Base-by-base conservation (phyloP, 352 stramenopile species). In the Globisporangium acanthophoron region DNA sequence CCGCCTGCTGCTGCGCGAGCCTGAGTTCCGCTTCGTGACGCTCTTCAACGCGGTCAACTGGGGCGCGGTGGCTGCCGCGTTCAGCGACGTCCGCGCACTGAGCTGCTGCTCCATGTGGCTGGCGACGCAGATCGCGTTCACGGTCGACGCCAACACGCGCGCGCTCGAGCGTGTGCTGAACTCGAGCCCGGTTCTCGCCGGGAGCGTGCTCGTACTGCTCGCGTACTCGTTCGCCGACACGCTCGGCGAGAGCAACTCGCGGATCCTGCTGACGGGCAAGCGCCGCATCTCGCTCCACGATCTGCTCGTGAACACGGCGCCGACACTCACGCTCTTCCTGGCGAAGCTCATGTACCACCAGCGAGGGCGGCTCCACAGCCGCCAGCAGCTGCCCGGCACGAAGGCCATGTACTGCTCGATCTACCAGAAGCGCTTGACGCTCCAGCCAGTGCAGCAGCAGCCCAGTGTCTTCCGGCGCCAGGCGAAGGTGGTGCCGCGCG, bases 41-140 rank as follows among this genome's bases (percentile, higher is more conserved):
- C 4, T 73, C 7, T 27, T 73, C 4, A 78, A 71, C 40, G 56
- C 50, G 2, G 40, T 64, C 12, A 62, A 75, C 49, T 78, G 70
- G 70, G 16, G 60, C 24, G 40, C 46, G 5, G 18, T 66, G 5
- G 64, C 48, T 7, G 18, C 56, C 4, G 40, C 49, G 3, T 67
- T 75, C 40, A 24, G 47, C 8, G 67, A 78, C 29, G 15, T 55
- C 11, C 64, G 70, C 3, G 45, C 39, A 0, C 15, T 47, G 3
- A 47, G 67, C 31, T 75, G 64, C 40, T 16, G 62, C 3, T 31
- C 66, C 8, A 50, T 71, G 58, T 74, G 64, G 64, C 63, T 65
- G 41, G 29, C 61, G n/a, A 56, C 55, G 5, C 59, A 70, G 21
- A 45, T 68, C 20, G 35, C 67, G 37, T 59, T 78, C 24, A 31